Evolutionary conservation across 2,329 filamentous ascomycete species (phyloP), one percentile per base, ranked within the genome.

Genomic region (Cladosporium halotolerans): DNA sequence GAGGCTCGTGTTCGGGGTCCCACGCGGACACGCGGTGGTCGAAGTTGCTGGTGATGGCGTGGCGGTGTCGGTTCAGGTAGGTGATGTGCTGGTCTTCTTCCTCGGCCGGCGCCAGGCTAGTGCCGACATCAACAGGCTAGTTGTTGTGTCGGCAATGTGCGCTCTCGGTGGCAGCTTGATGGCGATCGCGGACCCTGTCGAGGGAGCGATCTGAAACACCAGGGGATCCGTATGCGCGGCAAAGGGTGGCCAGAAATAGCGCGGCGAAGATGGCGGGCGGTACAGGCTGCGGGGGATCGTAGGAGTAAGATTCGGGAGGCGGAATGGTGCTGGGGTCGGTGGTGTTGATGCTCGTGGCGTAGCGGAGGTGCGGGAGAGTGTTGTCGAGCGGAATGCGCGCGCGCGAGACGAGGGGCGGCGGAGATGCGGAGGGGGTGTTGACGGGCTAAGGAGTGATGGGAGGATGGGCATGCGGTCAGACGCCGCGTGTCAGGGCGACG

Each of bases 121-220:
- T 44, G 16, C 40, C 48, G 48, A 51, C 48, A 51, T 51, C 46
- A 49, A 49, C 46, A 33, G 46, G n/a, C 36, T 33, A 28, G 19
- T 28, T 49, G 42, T 42, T 23, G 31, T n/a, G 16, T 43, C 47
- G 39, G 40, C 23, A 50, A 38, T 40, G 31, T 36, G 39, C 38
- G 46, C 46, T 36, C n/a, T 14, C 38, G 47, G 47, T 36, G 47
- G 47, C 16, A 41, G 39, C 13, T 34, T 11, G 47, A 39, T 42
- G 46, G 46, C 46, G 46, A 49, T 49, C 46, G 47, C 39, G 39
- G 47, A 50, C 47, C 47, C 47, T 50, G 47, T 43, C 39, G 38
- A 36, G 47, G 28, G 47, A 32, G 6, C 38, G 46, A 38, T 43
- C 47, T 43, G 47, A 50, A 50, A 50, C 47, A 40, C 36, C 39